These are phyloP conservation scores for Metschnikowia anglica DNA, from an alignment of 805 yeast genomes.

Conservation along the genomic window DNA sequence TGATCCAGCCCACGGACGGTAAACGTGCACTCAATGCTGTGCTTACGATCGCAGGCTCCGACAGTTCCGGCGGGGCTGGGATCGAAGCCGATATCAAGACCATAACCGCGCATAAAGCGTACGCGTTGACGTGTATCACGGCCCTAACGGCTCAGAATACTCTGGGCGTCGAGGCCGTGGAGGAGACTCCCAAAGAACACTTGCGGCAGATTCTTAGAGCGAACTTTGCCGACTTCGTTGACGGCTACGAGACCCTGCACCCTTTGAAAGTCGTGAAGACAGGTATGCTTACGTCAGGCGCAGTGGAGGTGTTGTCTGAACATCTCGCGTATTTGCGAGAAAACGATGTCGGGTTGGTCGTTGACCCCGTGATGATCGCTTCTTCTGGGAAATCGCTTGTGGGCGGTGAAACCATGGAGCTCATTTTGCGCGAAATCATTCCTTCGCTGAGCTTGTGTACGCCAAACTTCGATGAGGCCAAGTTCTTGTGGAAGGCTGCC, in stretches of 20 bases:
- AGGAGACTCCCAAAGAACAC: conserved; percentile 42
- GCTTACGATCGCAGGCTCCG: conserved; percentile 65
- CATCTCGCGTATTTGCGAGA: conserved; percentile 32
- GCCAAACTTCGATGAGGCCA: conserved; percentile 74
- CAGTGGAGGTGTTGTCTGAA: conserved; percentile 47
- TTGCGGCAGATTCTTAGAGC: conserved; percentile 51
- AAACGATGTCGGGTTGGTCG: conserved; percentile 42
- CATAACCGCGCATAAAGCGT: conserved; percentile 69
- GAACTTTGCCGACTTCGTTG: conserved; percentile 56
- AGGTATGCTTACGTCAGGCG: conserved; percentile 67
- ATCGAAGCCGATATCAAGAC: conserved; percentile 87
- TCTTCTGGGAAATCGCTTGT: conserved; percentile 70
- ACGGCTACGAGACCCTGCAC: conserved; percentile 23
- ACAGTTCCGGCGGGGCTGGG: conserved; percentile 89
- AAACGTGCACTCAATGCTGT: conserved; percentile 17
- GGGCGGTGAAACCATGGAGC: conserved; percentile 44
- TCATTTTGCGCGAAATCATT: conserved; percentile 45
- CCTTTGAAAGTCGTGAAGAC: conserved; percentile 66
- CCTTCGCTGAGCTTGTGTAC: conserved; percentile 62
- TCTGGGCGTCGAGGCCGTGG: conserved; percentile 42
- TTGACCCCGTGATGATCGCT: conserved; percentile 85
- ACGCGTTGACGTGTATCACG: conserved; percentile 73
- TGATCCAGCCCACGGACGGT: conserved; percentile 4
- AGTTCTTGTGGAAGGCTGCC: conserved; percentile 31
- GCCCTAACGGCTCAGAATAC: conserved; percentile 84